Evolutionary conservation across 345 rosid species (phyloP), one percentile per base, ranked within the genome.

Genomic region (Fremontodendron californicum): DNA sequence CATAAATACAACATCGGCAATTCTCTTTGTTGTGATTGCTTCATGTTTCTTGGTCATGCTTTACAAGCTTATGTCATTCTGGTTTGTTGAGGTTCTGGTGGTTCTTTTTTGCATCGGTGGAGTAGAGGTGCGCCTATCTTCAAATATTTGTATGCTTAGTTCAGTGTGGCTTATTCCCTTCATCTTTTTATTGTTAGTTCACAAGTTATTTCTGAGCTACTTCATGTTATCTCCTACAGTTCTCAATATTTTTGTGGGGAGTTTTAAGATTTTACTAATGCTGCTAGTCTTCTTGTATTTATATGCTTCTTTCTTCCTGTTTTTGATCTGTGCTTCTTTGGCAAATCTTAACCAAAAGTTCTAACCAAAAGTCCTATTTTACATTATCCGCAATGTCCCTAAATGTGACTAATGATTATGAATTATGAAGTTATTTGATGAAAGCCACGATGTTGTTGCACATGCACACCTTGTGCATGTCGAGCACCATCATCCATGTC

Each of bases 1-100:
- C 80, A 86, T 96, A 91, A 96, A 86, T 81, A 89, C 81, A 46
- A 76, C 75, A 19, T 91, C 97, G 52, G 98, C 99, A 61, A 74
- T 90, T 77, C 86, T 92, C 81, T 96, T 93, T 87, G 92, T 96
- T 60, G 97, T 92, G 86, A 66, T 92, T 83, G 99, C 99, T 83
- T 96, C 99, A 2, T 88, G 95, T 77, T 93, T 96, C 90, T 87
- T 96, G 87, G 82, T 93, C 85, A 93, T 93, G 99, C 99, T 96
- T 74, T 96, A 93, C 93, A 92, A 92, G 82, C 87, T 92, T 63
- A 96, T 96, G 99, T 93, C 99, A 46, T 84, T 65, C 88, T 91
- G 94, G 99, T 96, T 96, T 78, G 81, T 93, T 49, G 97, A 92
- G 85, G 88, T 93, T 67, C 87, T 96, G 91, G 97, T 93, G 81